These are phyloP conservation scores for Kazachstania psychrophila DNA, from an alignment of 805 yeast species.

Conservation along the genomic window DNA sequence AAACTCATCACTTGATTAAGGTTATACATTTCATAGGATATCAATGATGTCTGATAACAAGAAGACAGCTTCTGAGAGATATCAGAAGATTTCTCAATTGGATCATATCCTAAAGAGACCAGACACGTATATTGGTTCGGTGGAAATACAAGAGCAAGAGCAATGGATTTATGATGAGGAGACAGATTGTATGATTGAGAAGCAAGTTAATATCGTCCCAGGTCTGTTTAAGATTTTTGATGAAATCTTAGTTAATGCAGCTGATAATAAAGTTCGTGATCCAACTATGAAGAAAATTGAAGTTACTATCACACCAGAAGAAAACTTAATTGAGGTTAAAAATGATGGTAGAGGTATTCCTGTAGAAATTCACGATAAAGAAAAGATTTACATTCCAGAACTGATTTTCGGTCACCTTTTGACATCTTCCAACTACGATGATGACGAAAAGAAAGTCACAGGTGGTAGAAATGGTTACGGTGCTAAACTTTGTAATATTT, in stretches of 20 bases:
- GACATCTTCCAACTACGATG: conserved; percentile 94
- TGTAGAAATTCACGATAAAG: conserved; percentile 84
- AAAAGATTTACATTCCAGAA: conserved; percentile 89
- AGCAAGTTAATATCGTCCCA: conserved; percentile 74
- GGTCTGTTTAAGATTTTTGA: conserved; percentile 95
- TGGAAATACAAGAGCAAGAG: conserved; percentile 66
- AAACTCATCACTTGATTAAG: background rate
- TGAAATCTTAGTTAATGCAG: conserved; percentile 95
- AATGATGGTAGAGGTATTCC: conserved; percentile 97
- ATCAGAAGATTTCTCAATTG: conserved; percentile 87
- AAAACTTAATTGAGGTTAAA: conserved; percentile 65
- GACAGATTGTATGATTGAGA: conserved; percentile 48
- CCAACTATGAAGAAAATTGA: conserved; percentile 78
- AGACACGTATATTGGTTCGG: conserved; percentile 94
- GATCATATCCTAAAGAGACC: conserved; percentile 97
- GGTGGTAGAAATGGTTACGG: conserved; percentile 99
- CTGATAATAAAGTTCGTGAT: conserved; percentile 95
- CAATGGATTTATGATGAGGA: conserved; percentile 82
- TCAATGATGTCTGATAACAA: conserved; percentile 11
- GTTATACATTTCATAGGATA: too few relatives aligned
- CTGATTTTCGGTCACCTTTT: conserved; percentile 89
- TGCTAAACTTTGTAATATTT: conserved; percentile 93
- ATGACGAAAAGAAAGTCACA: conserved; percentile 86
- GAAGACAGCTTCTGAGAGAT: conserved; percentile 55
- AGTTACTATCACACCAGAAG: conserved; percentile 71